Conservation (phyloP, 371 early-diverging fungal species). For the Parasitella parasitica region DNA sequence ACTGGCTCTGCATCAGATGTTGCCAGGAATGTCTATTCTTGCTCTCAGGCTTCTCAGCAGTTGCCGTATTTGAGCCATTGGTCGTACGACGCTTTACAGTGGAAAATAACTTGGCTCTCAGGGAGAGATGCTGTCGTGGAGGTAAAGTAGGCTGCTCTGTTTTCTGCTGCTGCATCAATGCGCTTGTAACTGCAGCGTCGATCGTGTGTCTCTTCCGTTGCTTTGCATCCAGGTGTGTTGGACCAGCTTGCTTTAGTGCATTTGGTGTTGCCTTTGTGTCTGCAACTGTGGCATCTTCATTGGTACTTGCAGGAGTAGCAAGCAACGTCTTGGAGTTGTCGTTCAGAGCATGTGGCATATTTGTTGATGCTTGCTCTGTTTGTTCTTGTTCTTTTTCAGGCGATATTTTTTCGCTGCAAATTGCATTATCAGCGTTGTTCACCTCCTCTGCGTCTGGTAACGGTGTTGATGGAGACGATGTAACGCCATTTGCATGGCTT, state of each 20-base stretch:
- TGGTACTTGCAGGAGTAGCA: background rate
- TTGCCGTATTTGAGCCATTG: background rate
- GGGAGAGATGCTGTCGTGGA: background rate
- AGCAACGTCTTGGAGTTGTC: background rate
- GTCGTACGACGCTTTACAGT: slow-evolving; percentile 3
- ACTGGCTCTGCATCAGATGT: background rate
- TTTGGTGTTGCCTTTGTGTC: background rate
- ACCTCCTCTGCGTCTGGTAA: too few species aligned
- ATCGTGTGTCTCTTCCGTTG: slow-evolving; percentile 8
- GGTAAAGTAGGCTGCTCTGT: background rate
- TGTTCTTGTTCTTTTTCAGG: background rate
- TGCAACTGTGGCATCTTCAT: background rate
- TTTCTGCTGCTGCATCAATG: background rate
- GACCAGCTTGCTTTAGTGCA: too few species aligned
- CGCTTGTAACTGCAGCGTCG: background rate
- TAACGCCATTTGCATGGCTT: background rate
- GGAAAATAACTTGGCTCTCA: slow-evolving; percentile 15
- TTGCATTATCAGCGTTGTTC: too few species aligned
- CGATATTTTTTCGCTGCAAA: background rate
- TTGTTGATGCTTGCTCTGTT: background rate
- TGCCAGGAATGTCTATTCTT: slow-evolving; percentile 18
- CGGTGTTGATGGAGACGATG: background rate
- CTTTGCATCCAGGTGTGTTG: background rate
- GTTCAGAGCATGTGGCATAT: background rate
- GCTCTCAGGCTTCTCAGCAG: background rate